These are phyloP conservation scores for Aspergillus texensis DNA, from an alignment of 2,329 filamentous ascomycete species.

Conservation along the genomic window DNA sequence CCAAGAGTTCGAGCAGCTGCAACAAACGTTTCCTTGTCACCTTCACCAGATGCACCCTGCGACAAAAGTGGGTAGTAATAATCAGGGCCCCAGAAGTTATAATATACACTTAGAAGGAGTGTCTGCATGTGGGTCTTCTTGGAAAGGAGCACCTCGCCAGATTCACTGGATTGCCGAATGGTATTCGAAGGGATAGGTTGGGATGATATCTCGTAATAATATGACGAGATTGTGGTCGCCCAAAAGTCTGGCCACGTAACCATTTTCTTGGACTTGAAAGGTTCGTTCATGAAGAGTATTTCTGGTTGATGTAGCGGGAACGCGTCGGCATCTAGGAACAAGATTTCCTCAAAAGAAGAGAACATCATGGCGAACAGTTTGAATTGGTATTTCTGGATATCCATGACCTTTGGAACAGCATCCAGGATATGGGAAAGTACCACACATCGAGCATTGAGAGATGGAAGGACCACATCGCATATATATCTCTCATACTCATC, in stretches of 20 bases:
- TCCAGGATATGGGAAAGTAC: constrained; percentile 48
- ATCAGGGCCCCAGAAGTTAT: constrained; percentile 51
- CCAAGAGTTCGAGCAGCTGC: constrained; percentile 46
- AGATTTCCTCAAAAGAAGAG: constrained; percentile 52
- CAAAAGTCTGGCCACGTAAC: constrained; percentile 55
- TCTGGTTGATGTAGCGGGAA: constrained; percentile 49
- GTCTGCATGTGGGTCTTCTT: constrained; percentile 46
- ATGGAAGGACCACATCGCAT: constrained; percentile 47
- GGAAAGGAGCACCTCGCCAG: constrained; percentile 50
- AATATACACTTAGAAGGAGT: constrained; percentile 52
- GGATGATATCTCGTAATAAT: constrained; percentile 44
- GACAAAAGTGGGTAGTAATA: constrained; percentile 51
- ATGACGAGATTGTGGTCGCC: constrained; percentile 41
- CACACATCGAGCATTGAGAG: constrained; percentile 47
- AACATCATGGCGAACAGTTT: constrained; percentile 54
- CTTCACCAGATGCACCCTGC: constrained; percentile 52
- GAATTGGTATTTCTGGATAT: constrained; percentile 50
- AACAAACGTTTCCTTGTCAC: constrained; percentile 56
- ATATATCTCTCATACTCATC: constrained; percentile 46
- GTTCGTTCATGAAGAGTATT: constrained; percentile 43
- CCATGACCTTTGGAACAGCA: constrained; percentile 27
- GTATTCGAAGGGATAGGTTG: constrained; percentile 26
- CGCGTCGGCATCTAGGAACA: constrained; percentile 54
- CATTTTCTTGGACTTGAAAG: constrained; percentile 46
- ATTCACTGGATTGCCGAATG: constrained; percentile 42